Evolutionary conservation across 768 basidiomycete genomes (phyloP), one percentile per base, ranked within the genome.

Genomic region (Leccinellum rugosiceps): DNA sequence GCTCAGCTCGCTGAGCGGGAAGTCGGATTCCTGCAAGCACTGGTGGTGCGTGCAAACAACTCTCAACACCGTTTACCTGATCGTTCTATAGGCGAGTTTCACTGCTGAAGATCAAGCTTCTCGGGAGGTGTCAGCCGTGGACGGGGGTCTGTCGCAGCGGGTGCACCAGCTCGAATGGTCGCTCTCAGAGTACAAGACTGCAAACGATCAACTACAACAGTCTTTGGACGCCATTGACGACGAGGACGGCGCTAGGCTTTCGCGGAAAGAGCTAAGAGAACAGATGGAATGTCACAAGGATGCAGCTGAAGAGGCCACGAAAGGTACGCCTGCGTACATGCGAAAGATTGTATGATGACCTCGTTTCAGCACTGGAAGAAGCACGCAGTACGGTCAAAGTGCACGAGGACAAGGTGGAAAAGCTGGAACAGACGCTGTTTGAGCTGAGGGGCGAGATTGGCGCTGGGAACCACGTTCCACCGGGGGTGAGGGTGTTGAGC

Each of bases 361-460:
- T 51, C 25, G 2, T 28, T 23, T 8, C 53, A 88, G 85, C 77
- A 15, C 75, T 86, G 23, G 68, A 78, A 25, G 71, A 75, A 51
- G 72, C 75, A 0, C 72, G 75, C 30, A 61, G 68, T 0, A 74
- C 71, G 38, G 56, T 67, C 38, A 74, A 76, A 48, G 59, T 70
- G 38, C 77, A 81, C 15, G 72, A 79, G 1, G 76, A 76, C 51
- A 79, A 79, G 67, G 83, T 90, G 32, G 90, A 92, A 25, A 67
- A 75, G n/a, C 78, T 92, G 35, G 88, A 91, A 64, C 92, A 93
- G 67, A 77, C 80, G 10, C 79, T 94, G 8, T 92, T 90, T 66
- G 89, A 93, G 53, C 78, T 92, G 2, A 74, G 80, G 3, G 90
- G 90, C 1, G 85, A 89, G 68, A 85, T 92, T 26, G 90, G 85